These are phyloP conservation scores for Ambispora gerdemannii DNA, from an alignment of 192 early-diverging fungal genomes.

Conservation along the genomic window DNA sequence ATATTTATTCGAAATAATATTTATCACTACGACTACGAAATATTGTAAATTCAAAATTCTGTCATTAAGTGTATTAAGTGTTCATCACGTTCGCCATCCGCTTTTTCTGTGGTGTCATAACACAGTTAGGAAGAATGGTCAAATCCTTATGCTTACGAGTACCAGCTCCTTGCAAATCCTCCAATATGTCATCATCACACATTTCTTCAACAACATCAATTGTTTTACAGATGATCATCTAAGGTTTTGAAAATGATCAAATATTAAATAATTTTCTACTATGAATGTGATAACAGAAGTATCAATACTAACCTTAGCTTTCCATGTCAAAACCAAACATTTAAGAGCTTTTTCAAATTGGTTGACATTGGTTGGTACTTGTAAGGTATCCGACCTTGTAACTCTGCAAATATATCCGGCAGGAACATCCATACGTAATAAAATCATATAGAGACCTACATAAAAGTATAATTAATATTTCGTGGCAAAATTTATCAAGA, in stretches of 20 bases:
- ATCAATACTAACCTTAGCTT: slow-evolving; percentile 25
- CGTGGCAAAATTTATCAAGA: slow-evolving; percentile 21
- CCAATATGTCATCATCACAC: slow-evolving; percentile 17
- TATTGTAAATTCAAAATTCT: too few relatives aligned
- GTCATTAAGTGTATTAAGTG: too few relatives aligned
- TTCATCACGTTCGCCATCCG: neutral
- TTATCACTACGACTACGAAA: too few relatives aligned
- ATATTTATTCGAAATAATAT: too few relatives aligned
- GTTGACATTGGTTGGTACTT: neutral
- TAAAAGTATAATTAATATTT: slow-evolving; percentile 18
- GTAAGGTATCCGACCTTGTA: slow-evolving; percentile 7
- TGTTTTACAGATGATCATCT: slow-evolving; percentile 18
- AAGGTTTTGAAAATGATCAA: slow-evolving; percentile 4
- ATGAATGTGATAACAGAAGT: neutral
- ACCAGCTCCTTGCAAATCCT: slow-evolving; percentile 22
- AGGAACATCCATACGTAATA: slow-evolving; percentile 25
- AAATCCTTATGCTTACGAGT: slow-evolving; percentile 5
- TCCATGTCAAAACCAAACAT: slow-evolving; percentile 16
- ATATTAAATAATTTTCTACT: slow-evolving; percentile 2
- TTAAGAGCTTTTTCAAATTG: slow-evolving; percentile 21
- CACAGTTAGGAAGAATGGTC: slow-evolving; percentile 16
- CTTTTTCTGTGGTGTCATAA: slow-evolving; percentile 19
- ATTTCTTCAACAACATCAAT: slow-evolving; percentile 24
- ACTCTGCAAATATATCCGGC: slow-evolving; percentile 26
- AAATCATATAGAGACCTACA: slow-evolving; percentile 13